These are phyloP conservation scores for Chalciporus pseudorubinellus DNA, from an alignment of 768 basidiomycete genomes.

Conservation along the genomic window DNA sequence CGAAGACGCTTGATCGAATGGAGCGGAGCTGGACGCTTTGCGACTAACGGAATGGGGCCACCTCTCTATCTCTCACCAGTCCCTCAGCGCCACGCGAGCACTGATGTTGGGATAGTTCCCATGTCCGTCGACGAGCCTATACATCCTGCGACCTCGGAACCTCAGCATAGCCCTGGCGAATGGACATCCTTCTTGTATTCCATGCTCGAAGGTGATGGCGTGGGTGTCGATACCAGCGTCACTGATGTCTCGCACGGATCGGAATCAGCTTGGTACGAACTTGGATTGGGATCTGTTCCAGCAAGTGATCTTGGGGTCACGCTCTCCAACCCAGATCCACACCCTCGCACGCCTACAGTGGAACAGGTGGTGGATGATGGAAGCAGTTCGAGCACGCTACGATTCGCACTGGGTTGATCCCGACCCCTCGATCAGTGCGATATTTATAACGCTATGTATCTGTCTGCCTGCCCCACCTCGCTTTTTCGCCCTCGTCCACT, in stretches of 20 bases:
- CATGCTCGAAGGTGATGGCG: conserved; percentile 33
- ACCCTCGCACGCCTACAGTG: neutral
- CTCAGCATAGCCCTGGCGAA: conserved; percentile 20
- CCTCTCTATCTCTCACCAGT: conserved; percentile 26
- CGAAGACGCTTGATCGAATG: conserved; percentile 29
- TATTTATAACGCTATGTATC: conserved; percentile 29
- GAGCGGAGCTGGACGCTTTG: conserved; percentile 23
- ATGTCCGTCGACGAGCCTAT: conserved; percentile 20
- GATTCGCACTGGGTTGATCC: conserved; percentile 30
- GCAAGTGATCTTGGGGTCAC: conserved; percentile 12
- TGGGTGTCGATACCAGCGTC: conserved; percentile 10
- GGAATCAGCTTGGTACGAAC: conserved; percentile 30
- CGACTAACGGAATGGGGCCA: conserved; percentile 20
- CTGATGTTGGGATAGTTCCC: conserved; percentile 18
- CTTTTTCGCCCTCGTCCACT: neutral
- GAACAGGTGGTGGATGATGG: conserved; percentile 23
- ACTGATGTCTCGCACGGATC: conserved; percentile 2
- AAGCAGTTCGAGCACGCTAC: conserved; percentile 28
- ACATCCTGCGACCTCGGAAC: conserved; percentile 1
- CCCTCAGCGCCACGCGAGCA: conserved; percentile 15
- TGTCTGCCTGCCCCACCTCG: neutral
- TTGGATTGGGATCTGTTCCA: conserved; percentile 21
- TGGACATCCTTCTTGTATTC: conserved; percentile 35
- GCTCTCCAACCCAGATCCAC: conserved; percentile 2
- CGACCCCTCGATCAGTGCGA: neutral